Evolutionary conservation across 176 grass and related monocot species (phyloP).

Genomic region (Puccinellia tenuiflora): DNA sequence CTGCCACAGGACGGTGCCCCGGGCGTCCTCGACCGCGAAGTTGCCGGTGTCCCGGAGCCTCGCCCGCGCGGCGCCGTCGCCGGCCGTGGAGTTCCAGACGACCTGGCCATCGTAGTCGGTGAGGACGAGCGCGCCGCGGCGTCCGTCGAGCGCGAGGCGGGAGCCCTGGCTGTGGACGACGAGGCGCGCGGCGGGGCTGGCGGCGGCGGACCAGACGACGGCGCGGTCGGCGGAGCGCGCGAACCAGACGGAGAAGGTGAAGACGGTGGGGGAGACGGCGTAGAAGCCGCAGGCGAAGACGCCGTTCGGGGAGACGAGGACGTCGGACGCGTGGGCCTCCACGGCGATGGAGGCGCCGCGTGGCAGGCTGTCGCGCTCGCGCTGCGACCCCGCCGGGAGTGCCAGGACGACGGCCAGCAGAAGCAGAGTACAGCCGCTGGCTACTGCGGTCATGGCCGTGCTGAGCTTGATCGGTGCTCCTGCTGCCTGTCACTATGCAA

Average conservation of each 20-base stretch:
- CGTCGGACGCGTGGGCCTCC: conserved; percentile 30
- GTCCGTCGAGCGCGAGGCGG: conserved; percentile 4
- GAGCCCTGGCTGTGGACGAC: conserved; percentile 2
- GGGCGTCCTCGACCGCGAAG: conserved; percentile 13
- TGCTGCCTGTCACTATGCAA: too few species aligned
- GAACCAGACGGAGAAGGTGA: conserved; percentile 16
- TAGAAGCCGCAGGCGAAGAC: conserved; percentile 2
- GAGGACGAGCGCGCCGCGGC: conserved; percentile 30
- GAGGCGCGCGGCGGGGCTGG: background rate
- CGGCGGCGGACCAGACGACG: background rate
- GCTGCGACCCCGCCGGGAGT: background rate
- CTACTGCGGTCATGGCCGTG: background rate
- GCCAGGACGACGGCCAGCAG: background rate
- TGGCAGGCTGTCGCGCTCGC: background rate
- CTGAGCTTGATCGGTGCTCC: background rate
- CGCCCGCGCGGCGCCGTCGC: background rate
- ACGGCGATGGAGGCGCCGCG: conserved; percentile 31
- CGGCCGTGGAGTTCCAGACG: conserved; percentile 43
- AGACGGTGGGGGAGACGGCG: background rate
- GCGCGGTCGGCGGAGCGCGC: conserved; percentile 5
- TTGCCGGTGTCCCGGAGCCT: conserved; percentile 29
- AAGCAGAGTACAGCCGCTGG: background rate
- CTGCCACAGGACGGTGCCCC: conserved; percentile 26
- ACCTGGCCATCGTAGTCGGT: conserved; percentile 31
- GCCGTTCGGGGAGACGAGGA: conserved; percentile 17